phyloP scores from a whole-genome alignment of 2,329 filamentous ascomycete species.

The Ambrosiella beaveri region DNA sequence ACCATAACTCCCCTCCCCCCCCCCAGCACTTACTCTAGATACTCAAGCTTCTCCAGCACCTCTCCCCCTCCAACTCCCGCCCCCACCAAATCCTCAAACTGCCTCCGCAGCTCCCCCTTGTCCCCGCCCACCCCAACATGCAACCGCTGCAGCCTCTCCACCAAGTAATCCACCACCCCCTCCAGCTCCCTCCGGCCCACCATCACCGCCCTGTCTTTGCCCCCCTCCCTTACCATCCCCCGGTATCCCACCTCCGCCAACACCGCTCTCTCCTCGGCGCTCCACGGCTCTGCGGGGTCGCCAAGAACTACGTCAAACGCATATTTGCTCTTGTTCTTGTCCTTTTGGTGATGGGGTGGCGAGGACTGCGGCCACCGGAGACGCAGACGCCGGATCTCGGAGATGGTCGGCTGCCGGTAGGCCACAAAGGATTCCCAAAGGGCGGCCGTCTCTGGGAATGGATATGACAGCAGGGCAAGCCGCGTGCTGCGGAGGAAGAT shows the following conservation, averaged over 20 bases:
- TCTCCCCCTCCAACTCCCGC: slow-evolving; percentile 34
- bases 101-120: slow-evolving; percentile 53
- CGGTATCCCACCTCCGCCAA: slow-evolving; percentile 34
- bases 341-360: too few relatives aligned
- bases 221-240: slow-evolving; percentile 27
- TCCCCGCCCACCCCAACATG: slow-evolving; percentile 66
- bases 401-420: slow-evolving; percentile 61
- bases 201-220: slow-evolving; percentile 18
- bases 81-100: slow-evolving; percentile 50
- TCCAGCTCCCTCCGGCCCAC: slow-evolving; percentile 69
- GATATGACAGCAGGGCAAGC: slow-evolving; percentile 63
- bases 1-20: neutral
- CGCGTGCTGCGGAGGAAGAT: slow-evolving; percentile 59
- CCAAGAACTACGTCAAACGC: slow-evolving; percentile 41
- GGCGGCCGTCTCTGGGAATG: slow-evolving; percentile 59
- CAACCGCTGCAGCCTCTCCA: slow-evolving; percentile 73
- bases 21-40: slow-evolving; percentile 39
- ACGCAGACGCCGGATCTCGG: slow-evolving; percentile 45
- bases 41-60: slow-evolving; percentile 59
- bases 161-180: slow-evolving; percentile 68
- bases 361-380: slow-evolving; percentile 18
- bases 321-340: slow-evolving; percentile 31
- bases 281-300: slow-evolving; percentile 34
- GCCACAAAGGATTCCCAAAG: slow-evolving; percentile 71
- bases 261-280: slow-evolving; percentile 25